These are phyloP conservation scores for Stenogyne calaminthoides DNA, from an alignment of 305 asterid species.

Conservation along the genomic window DNA sequence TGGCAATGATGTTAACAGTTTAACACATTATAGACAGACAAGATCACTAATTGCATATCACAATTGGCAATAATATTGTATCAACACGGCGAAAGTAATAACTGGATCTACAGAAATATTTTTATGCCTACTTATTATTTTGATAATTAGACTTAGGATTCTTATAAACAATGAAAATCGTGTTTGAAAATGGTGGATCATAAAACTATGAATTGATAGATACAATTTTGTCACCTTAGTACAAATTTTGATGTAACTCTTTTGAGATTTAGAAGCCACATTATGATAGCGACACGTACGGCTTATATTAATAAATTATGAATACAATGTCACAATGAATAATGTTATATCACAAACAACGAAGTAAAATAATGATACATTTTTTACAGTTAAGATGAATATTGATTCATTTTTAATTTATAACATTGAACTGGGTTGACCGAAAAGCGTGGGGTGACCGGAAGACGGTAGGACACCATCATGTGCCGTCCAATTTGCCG, in stretches of 20 bases:
- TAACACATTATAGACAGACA: neutral
- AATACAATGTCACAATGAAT: no score
- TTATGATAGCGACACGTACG: no score
- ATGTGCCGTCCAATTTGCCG: no score
- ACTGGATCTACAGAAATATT: neutral
- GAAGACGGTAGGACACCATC: no score
- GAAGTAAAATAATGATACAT: no score
- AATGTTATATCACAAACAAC: no score
- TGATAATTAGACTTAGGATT: neutral
- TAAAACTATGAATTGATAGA: neutral
- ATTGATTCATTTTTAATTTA: no score
- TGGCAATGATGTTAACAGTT: neutral
- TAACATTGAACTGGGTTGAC: no score
- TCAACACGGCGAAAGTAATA: neutral
- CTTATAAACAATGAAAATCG: neutral
- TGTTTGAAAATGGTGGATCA: no score
- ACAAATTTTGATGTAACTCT: neutral
- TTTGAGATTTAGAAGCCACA: neutral
- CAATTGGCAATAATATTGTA: neutral
- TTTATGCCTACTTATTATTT: neutral
- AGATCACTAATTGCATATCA: neutral
- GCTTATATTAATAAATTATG: no score
- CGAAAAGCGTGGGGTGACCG: no score
- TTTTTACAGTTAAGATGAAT: no score
- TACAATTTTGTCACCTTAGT: neutral